phyloP scores from a whole-genome alignment of 192 early-diverging fungal species.

The Dissophora globulifera region DNA sequence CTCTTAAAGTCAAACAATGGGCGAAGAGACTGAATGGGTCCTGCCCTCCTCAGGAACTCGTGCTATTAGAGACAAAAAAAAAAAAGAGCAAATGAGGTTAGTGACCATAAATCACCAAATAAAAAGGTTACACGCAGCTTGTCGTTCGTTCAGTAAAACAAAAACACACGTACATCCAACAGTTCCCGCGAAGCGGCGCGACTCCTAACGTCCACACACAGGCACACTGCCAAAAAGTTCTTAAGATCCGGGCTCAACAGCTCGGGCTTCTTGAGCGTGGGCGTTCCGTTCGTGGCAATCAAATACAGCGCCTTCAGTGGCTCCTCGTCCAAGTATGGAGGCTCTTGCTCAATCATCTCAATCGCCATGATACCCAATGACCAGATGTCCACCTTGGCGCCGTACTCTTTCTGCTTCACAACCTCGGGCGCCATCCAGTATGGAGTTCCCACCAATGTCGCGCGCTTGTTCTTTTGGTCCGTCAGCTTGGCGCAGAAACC shows the following conservation, averaged over 20 bases:
- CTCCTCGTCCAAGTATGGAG: slow-evolving; percentile 95
- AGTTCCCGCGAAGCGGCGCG: slow-evolving; percentile 83
- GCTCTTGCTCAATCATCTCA: slow-evolving; percentile 97
- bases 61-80: slow-evolving; percentile 58
- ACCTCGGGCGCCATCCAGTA: slow-evolving; percentile 93
- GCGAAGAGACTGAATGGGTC: slow-evolving; percentile 24
- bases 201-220: slow-evolving; percentile 89
- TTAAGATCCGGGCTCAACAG: slow-evolving; percentile 80
- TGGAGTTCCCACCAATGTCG: slow-evolving; percentile 90
- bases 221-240: slow-evolving; percentile 86
- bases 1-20: slow-evolving; percentile 48
- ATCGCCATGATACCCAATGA: slow-evolving; percentile 97
- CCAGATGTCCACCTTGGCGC: slow-evolving; percentile 88
- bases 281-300: slow-evolving; percentile 97
- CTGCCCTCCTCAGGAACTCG: slow-evolving; percentile 67
- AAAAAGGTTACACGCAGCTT: too few relatives aligned
- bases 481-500: slow-evolving; percentile 94
- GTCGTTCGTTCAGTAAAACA: too few relatives aligned
- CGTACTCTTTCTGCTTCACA: slow-evolving; percentile 84
- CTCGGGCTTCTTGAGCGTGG: slow-evolving; percentile 89
- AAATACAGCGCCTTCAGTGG: slow-evolving; percentile 95
- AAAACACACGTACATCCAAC: slow-evolving; percentile 63
- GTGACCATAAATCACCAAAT: not conserved
- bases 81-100: not conserved
- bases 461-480: slow-evolving; percentile 82